Evolutionary conservation across 768 basidiomycete genomes (phyloP).

Genomic region (Auriscalpium vulgare): DNA sequence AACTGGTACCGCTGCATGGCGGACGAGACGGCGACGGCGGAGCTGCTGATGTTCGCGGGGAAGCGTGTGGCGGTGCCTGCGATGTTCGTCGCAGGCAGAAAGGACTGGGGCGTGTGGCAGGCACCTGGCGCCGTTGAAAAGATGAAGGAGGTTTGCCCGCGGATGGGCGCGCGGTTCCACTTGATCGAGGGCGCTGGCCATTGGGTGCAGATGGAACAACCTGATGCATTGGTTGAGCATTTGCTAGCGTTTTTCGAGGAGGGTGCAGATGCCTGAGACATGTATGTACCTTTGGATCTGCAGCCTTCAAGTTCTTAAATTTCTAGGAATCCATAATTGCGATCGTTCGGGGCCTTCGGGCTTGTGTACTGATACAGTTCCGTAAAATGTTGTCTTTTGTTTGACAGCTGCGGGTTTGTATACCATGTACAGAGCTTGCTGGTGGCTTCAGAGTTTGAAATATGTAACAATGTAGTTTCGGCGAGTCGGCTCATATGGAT

Average conservation of each 20-base stretch:
- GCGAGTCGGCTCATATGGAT: too few species aligned
- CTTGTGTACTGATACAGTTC: too few species aligned
- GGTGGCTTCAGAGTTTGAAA: too few species aligned
- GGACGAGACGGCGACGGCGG: constrained; percentile 25
- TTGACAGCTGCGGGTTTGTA: too few species aligned
- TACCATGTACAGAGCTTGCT: too few species aligned
- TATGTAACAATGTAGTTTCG: too few species aligned
- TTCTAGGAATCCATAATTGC: too few species aligned
- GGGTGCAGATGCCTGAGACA: too few species aligned
- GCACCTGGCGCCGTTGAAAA: constrained; percentile 39
- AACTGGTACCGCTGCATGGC: constrained; percentile 44
- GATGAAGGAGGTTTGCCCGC: constrained; percentile 21
- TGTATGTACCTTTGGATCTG: too few species aligned
- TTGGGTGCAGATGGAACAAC: constrained; percentile 56
- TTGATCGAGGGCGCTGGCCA: constrained; percentile 51
- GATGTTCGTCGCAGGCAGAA: constrained; percentile 46
- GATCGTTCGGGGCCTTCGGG: too few species aligned
- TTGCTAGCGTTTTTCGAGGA: constrained; percentile 33
- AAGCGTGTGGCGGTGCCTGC: constrained; percentile 43
- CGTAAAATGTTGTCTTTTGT: too few species aligned
- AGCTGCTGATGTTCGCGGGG: constrained; percentile 37
- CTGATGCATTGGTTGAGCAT: constrained; percentile 32
- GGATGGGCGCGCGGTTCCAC: constrained; percentile 41
- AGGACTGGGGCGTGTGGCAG: constrained; percentile 60
- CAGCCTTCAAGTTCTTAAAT: too few species aligned